Base-by-base conservation (phyloP, 148 eudicot genomes). In the Dysphania ambrosioides region DNA sequence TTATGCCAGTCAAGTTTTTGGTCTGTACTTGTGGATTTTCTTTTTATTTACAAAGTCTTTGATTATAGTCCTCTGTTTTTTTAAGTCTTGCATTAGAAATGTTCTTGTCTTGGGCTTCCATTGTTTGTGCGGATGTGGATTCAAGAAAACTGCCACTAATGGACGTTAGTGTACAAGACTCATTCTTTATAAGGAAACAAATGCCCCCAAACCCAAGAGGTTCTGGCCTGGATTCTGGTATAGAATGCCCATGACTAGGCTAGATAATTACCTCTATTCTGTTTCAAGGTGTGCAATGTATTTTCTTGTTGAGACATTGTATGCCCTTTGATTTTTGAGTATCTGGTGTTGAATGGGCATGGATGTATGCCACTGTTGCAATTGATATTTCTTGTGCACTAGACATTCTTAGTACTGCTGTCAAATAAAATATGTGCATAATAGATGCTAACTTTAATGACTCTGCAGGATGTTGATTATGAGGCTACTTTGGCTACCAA, bases 401-500 rank as follows among this genome's bases (percentile, higher is more conserved):
- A 51, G 31, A 31, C 15, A 2, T 30, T 18, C 36, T 13, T 30
- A 32, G 9, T 71, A 40, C n/a, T 71, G 3, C 34, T 57, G 3
- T 35, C 34, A 13, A 56, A 35, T 2, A 40, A 6, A 56, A 23
- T n/a, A 32, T 41, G 26, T 75, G 42, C 27, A 38, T 65, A n/a
- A 53, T 9, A 27, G 21, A 29, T 67, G 19, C 8, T 60, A 3
- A 68, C 26, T 42, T 60, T 16, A n/a, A 35, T 65, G 23, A 66
- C 56, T 57, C 53, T 73, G 82, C 88, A 94, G 98, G 88, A 85
- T 85, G 98, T 94, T 53, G 98, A 94, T 78, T 94, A 94, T 73
- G 97, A 94, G 72, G 97, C 89, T 47, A 85, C 93, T 58, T 70
- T 94, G 96, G 90, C 89, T 44, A 66, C 89, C 65, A 94, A 94